A percentile compares a stretch with the other conserved stretches of the same genome.
These are phyloP conservation scores for Pulveroboletus sp. DNA, from an alignment of 768 basidiomycete species.

Conservation along the genomic window DNA sequence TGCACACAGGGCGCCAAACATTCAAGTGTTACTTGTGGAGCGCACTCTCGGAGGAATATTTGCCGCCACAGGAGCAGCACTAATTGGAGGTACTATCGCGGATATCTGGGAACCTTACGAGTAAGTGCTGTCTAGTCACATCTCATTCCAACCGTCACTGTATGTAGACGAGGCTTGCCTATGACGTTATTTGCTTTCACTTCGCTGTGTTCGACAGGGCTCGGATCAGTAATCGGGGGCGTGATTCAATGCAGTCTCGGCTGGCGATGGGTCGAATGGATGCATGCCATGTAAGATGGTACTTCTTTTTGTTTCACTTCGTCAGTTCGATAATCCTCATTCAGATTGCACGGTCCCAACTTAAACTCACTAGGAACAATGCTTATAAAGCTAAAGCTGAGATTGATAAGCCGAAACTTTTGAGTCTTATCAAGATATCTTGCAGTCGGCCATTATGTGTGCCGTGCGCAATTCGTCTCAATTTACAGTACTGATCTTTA, in stretches of 20 bases:
- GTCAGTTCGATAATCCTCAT: conserved; percentile 54
- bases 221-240: conserved; percentile 60
- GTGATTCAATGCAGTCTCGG: conserved; percentile 62
- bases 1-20: conserved; percentile 34
- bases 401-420: conserved; percentile 50
- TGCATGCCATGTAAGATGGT: conserved; percentile 51
- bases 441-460: conserved; percentile 66
- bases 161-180: conserved; percentile 60
- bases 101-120: conserved; percentile 65
- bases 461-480: conserved; percentile 21
- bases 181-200: conserved; percentile 66
- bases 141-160: neutral
- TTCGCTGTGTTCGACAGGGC: conserved; percentile 52
- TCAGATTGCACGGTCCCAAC: conserved; percentile 54
- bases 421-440: conserved; percentile 58
- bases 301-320: neutral
- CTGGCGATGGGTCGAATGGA: conserved; percentile 85
- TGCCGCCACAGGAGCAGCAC: conserved; percentile 58
- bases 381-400: conserved; percentile 59
- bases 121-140: conserved; percentile 32
- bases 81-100: conserved; percentile 65
- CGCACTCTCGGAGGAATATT: conserved; percentile 60
- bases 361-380: conserved; percentile 60
- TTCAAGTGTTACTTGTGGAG: conserved; percentile 52
- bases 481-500: neutral